A percentile compares a stretch with the other conserved stretches of the same genome.
Conservation (phyloP, 306 rosid species). For the Herpetospermum pedunculosum region DNA sequence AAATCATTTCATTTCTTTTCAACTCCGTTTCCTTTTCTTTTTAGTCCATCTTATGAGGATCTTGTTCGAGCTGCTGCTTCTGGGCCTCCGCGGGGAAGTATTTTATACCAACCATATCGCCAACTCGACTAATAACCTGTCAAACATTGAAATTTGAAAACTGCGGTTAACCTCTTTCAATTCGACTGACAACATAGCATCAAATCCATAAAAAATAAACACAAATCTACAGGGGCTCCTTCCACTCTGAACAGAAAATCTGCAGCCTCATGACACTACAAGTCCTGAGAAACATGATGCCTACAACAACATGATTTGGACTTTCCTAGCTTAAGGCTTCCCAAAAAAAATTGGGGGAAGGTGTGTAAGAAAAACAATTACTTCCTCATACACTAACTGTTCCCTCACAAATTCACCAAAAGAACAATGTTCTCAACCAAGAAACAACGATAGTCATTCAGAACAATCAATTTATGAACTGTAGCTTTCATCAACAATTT, state of each 20-base stretch:
- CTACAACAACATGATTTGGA: neutral
- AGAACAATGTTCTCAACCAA: neutral
- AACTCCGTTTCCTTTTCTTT: neutral
- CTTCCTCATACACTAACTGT: neutral
- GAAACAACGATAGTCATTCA: neutral
- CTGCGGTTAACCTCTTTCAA: neutral
- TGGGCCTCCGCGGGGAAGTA: constrained; percentile 73
- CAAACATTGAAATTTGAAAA: neutral
- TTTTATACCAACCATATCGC: constrained; percentile 75
- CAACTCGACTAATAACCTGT: constrained; percentile 68
- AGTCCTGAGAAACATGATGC: neutral
- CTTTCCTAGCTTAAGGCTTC: neutral
- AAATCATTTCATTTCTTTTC: neutral
- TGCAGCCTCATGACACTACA: neutral
- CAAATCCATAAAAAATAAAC: neutral
- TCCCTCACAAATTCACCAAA: neutral
- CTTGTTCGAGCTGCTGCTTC: constrained; percentile 29
- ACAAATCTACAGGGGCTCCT: neutral
- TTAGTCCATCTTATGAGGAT: constrained; percentile 16
- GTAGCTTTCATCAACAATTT: neutral
- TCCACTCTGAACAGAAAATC: neutral
- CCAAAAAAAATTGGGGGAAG: neutral
- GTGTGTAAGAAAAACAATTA: neutral
- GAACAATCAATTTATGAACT: neutral
- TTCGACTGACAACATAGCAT: neutral